Evolutionary conservation across 176 grass and related monocot species (phyloP).

Genomic region (Lolium multiflorum): DNA sequence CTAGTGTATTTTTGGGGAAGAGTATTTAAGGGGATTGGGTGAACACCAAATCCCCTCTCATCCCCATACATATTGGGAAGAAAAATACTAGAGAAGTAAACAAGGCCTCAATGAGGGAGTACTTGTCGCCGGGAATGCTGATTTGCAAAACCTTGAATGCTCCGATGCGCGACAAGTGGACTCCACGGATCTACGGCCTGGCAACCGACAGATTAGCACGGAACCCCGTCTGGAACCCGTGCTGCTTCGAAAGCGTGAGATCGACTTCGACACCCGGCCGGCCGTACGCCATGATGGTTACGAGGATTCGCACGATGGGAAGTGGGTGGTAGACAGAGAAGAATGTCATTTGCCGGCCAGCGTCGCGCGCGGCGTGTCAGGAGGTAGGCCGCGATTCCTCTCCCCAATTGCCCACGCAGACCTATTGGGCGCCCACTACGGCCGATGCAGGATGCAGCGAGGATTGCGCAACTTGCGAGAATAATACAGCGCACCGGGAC

Average conservation of each 20-base stretch:
- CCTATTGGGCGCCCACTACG: slow-evolving; percentile 35
- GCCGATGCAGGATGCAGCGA: neutral
- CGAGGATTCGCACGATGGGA: neutral
- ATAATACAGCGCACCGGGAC: neutral
- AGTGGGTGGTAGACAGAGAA: neutral
- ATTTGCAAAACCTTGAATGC: too few species aligned
- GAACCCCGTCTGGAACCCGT: neutral
- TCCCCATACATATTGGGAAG: too few species aligned
- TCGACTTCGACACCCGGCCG: neutral
- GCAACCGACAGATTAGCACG: neutral
- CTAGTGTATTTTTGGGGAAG: too few species aligned
- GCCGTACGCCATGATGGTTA: slow-evolving; percentile 8
- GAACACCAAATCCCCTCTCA: too few species aligned
- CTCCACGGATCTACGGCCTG: neutral
- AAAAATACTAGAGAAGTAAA: too few species aligned
- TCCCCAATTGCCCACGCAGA: neutral
- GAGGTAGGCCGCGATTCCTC: neutral
- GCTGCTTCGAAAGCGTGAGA: neutral
- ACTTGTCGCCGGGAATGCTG: too few species aligned
- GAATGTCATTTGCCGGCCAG: neutral
- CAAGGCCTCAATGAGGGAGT: too few species aligned
- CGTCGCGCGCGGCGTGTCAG: neutral
- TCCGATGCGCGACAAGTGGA: slow-evolving; percentile 19
- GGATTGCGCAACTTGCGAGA: neutral
- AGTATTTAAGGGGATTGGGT: too few species aligned